Conservation (phyloP, 2,329 filamentous ascomycete species). For the Fusarium sp. region DNA sequence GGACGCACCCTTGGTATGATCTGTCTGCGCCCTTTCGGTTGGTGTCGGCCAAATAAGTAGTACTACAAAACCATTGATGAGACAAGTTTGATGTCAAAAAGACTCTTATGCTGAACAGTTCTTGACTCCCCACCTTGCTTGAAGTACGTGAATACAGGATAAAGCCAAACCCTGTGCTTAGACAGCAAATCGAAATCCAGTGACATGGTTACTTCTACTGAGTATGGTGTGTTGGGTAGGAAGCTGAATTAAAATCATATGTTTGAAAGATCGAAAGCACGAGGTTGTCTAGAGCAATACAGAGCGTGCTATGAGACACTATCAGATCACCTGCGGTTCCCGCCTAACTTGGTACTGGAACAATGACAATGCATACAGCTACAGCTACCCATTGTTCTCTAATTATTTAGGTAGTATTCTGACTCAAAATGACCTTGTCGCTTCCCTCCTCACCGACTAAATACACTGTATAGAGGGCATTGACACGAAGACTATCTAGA, state of each 20-base stretch:
- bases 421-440: no score
- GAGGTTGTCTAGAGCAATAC: no score
- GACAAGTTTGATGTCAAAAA: slow-evolving; percentile 25
- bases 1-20: slow-evolving; percentile 37
- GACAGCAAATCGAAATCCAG: background rate
- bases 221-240: no score
- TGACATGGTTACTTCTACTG: no score
- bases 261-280: no score
- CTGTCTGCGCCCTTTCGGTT: slow-evolving; percentile 18
- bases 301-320: no score
- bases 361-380: background rate
- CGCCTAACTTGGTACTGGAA: background rate
- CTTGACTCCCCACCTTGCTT: background rate
- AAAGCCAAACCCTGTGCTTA: background rate
- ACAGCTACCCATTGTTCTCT: background rate
- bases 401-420: background rate
- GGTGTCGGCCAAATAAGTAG: slow-evolving; percentile 29
- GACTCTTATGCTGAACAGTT: background rate
- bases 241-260: no score
- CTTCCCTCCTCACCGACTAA: background rate
- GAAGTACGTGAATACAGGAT: background rate
- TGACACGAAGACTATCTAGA: background rate
- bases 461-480: no score
- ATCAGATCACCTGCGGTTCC: background rate
- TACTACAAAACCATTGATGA: slow-evolving; percentile 30